These are phyloP conservation scores for Entomortierella parvispora DNA, from an alignment of 192 early-diverging fungal genomes.

Conservation along the genomic window DNA sequence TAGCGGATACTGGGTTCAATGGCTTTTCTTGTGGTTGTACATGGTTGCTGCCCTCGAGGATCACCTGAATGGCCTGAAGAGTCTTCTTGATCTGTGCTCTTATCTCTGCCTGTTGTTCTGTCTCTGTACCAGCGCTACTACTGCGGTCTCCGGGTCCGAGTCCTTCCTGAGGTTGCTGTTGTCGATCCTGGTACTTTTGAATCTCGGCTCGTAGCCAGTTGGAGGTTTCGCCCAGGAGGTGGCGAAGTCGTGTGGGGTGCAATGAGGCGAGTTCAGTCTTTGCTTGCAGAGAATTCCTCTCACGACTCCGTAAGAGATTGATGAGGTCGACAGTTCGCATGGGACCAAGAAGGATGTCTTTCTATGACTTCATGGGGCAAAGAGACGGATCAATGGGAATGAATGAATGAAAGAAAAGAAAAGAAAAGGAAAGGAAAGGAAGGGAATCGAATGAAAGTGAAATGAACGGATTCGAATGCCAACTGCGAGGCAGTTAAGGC, in stretches of 20 bases:
- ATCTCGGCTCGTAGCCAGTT: slow-evolving; percentile 39
- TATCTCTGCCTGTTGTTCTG: slow-evolving; percentile 13
- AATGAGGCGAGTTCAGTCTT: slow-evolving; percentile 13
- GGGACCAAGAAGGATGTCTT: neutral
- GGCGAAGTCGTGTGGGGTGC: slow-evolving; percentile 6
- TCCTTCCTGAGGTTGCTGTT: neutral
- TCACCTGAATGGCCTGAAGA: slow-evolving; percentile 19
- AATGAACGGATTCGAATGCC: too few species aligned
- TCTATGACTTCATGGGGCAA: too few species aligned
- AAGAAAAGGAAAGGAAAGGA: too few species aligned
- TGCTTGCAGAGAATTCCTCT: slow-evolving; percentile 6
- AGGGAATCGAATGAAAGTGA: too few species aligned
- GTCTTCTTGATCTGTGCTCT: slow-evolving; percentile 36
- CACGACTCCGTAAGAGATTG: slow-evolving; percentile 30
- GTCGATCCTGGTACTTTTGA: slow-evolving; percentile 28
- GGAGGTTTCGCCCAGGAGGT: slow-evolving; percentile 43
- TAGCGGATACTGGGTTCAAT: neutral
- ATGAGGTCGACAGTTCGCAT: slow-evolving; percentile 47
- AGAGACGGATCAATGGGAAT: too few species aligned
- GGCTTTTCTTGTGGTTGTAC: neutral
- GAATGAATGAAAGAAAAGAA: too few species aligned
- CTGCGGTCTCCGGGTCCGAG: neutral
- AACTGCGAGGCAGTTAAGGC: too few species aligned
- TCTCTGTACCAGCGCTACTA: neutral
- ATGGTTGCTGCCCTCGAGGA: slow-evolving; percentile 9